A percentile compares a stretch with the other conserved stretches of the same genome.
phyloP scores from a whole-genome alignment of 2,329 filamentous ascomycete genomes.

The Cadophora luteo-olivacea region DNA sequence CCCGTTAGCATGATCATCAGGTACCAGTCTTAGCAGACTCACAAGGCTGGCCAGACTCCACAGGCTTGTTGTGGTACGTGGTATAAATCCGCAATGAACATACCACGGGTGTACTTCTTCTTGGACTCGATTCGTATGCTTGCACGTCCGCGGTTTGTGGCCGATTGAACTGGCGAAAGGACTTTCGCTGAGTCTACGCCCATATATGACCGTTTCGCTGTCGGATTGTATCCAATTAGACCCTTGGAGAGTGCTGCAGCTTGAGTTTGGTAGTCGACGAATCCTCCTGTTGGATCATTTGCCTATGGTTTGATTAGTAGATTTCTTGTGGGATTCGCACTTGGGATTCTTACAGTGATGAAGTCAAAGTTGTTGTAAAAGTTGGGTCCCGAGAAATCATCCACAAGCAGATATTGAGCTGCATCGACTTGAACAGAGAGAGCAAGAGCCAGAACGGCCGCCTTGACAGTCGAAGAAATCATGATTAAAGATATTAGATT shows the following conservation, averaged over 20 bases:
- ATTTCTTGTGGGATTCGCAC: not conserved
- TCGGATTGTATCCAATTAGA: conserved; percentile 59
- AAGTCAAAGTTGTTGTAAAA: conserved; percentile 59
- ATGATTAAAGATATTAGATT: conserved; percentile 25
- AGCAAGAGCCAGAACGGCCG: conserved; percentile 33
- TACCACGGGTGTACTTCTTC: conserved; percentile 65
- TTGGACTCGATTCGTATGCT: conserved; percentile 72
- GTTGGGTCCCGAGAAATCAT: conserved; percentile 50
- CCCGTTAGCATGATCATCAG: conserved; percentile 1
- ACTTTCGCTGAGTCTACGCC: conserved; percentile 64
- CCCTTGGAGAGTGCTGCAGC: conserved; percentile 57
- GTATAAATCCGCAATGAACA: conserved; percentile 73
- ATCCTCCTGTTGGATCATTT: conserved; percentile 69
- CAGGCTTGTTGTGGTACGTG: conserved; percentile 76
- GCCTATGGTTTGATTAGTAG: conserved; percentile 30
- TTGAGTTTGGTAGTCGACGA: conserved; percentile 64
- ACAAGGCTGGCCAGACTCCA: conserved; percentile 73
- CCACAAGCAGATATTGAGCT: conserved; percentile 30
- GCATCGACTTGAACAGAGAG: conserved; percentile 26
- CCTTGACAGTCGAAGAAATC: conserved; percentile 29
- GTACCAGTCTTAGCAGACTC: not conserved
- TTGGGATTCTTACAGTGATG: conserved; percentile 48
- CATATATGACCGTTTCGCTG: conserved; percentile 63
- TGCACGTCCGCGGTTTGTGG: conserved; percentile 50
- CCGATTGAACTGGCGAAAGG: conserved; percentile 39